A percentile compares a stretch with the other conserved stretches of the same genome.
phyloP scores from a whole-genome alignment of 495 filamentous ascomycete genomes.

The Penicillium dipodomyicola region DNA sequence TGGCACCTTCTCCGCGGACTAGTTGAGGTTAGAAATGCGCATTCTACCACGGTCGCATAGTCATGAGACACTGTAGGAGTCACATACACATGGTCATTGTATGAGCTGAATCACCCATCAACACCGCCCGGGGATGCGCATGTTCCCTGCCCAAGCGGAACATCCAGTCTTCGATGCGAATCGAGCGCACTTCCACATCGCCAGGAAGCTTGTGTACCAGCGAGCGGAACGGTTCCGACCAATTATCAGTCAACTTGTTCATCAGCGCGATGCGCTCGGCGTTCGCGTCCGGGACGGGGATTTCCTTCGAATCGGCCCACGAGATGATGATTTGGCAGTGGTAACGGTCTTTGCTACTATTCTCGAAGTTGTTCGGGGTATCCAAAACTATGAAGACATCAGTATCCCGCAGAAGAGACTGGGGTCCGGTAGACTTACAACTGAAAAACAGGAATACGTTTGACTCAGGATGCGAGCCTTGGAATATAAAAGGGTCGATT shows the following conservation, averaged over 20 bases:
- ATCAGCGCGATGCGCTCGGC: slow-evolving; percentile 48
- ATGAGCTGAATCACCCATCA: slow-evolving; percentile 54
- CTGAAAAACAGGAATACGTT: slow-evolving; percentile 57
- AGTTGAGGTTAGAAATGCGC: background rate
- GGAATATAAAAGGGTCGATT: slow-evolving; percentile 61
- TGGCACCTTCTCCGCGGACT: slow-evolving; percentile 58
- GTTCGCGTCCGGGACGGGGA: slow-evolving; percentile 42
- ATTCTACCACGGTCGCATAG: background rate
- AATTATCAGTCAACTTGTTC: slow-evolving; percentile 50
- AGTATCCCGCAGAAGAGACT: background rate
- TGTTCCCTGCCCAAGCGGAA: slow-evolving; percentile 27
- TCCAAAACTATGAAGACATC: slow-evolving; percentile 36
- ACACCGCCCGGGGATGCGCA: slow-evolving; percentile 40
- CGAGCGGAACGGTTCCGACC: slow-evolving; percentile 55
- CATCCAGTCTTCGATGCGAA: slow-evolving; percentile 59
- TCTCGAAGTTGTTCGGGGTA: slow-evolving; percentile 45
- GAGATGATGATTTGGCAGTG: slow-evolving; percentile 52
- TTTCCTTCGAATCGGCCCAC: slow-evolving; percentile 46
- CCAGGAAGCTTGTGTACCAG: slow-evolving; percentile 46
- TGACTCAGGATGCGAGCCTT: slow-evolving; percentile 56
- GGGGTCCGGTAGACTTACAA: slow-evolving; percentile 20
- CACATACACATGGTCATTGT: slow-evolving; percentile 57
- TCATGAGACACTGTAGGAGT: background rate
- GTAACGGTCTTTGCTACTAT: slow-evolving; percentile 36
- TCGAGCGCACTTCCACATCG: slow-evolving; percentile 46